Conservation (phyloP, 768 basidiomycete genomes). For the Leccinum incarnatum region DNA sequence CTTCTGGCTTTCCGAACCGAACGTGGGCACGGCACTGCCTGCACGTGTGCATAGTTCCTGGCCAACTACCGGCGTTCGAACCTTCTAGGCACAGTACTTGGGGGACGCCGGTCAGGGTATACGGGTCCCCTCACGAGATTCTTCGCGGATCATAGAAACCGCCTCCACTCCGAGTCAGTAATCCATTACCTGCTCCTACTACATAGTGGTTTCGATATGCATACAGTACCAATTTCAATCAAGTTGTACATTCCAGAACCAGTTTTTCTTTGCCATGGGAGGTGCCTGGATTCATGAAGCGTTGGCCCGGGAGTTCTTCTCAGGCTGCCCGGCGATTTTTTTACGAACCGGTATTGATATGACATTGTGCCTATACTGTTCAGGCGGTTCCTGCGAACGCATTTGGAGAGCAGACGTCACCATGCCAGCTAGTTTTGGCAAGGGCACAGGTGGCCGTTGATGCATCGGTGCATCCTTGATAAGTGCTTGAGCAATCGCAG, state of each 20-base stretch:
- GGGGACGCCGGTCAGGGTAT: too few relatives aligned
- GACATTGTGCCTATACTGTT: not conserved
- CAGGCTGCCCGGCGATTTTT: not conserved
- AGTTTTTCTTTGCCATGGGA: not conserved
- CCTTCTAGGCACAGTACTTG: not conserved
- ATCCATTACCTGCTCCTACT: too few relatives aligned
- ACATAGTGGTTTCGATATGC: not conserved
- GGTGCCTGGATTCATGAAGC: too few relatives aligned
- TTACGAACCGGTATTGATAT: not conserved
- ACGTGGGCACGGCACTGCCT: not conserved
- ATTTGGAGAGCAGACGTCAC: not conserved
- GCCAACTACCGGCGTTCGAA: not conserved
- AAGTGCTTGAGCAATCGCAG: too few relatives aligned
- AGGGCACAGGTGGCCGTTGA: not conserved
- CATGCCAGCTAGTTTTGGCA: too few relatives aligned
- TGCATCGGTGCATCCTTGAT: not conserved
- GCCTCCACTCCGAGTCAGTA: too few relatives aligned
- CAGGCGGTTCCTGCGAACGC: not conserved
- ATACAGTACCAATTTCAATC: not conserved
- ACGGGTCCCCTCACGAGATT: too few relatives aligned
- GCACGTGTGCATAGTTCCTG: not conserved
- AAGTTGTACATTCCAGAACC: not conserved
- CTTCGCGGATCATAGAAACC: too few relatives aligned
- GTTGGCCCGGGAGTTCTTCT: not conserved
- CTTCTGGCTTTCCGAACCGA: not conserved